phyloP scores from a whole-genome alignment of 78 protist species.

The Pigoraptor vietnamica region DNA sequence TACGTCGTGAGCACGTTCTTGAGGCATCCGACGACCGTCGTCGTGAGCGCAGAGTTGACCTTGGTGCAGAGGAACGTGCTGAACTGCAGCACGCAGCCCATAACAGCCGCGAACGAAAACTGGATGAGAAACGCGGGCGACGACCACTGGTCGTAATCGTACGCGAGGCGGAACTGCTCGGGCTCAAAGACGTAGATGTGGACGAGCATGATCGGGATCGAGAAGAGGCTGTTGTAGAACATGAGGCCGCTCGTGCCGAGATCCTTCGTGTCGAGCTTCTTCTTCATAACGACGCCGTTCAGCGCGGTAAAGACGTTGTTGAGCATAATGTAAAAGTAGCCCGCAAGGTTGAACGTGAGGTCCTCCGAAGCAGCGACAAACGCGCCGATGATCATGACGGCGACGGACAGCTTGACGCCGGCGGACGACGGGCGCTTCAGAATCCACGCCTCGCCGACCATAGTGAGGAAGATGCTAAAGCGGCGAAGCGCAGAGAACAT shows the following conservation, averaged over 20 bases:
- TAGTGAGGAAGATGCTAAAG: conserved; percentile 23
- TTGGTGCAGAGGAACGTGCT: conserved; percentile 28
- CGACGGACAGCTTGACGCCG: conserved; percentile 9
- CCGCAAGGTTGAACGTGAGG: neutral
- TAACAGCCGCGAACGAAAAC: neutral
- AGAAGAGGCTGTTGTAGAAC: conserved; percentile 28
- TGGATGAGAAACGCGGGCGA: neutral
- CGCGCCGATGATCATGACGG: conserved; percentile 33
- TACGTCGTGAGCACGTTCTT: conserved; percentile 38
- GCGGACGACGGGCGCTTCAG: neutral
- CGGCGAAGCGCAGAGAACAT: conserved; percentile 38
- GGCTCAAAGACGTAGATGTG: neutral
- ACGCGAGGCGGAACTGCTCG: neutral
- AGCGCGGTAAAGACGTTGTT: conserved; percentile 30
- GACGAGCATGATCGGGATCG: conserved; percentile 14
- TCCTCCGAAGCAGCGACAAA: conserved; percentile 26
- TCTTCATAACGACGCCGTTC: conserved; percentile 8
- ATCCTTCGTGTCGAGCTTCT: conserved; percentile 27
- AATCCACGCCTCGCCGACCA: neutral
- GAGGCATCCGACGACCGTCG: conserved; percentile 34
- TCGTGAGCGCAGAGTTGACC: conserved; percentile 47
- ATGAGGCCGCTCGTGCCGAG: conserved; percentile 23
- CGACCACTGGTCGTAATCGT: neutral
- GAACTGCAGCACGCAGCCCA: conserved; percentile 29
- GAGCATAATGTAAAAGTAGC: conserved; percentile 15